phyloP scores from a whole-genome alignment of 1,139 yeast species.

The Yamadazyma taylorii region DNA sequence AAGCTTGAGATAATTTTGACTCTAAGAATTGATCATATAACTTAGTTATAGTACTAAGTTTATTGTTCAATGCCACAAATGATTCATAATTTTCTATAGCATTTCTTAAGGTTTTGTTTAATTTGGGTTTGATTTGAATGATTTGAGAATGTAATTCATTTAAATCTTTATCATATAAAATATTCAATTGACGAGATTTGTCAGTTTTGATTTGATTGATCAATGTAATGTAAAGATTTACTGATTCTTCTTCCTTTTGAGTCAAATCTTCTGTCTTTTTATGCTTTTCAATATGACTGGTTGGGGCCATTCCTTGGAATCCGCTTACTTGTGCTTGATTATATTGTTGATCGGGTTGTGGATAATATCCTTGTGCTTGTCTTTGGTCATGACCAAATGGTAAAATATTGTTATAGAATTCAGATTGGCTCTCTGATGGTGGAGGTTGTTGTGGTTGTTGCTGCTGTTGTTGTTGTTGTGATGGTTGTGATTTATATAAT shows the following conservation, averaged over 20 bases:
- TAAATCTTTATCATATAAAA: conserved; percentile 60
- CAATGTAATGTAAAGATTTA: conserved; percentile 66
- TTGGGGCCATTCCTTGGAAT: conserved; percentile 13
- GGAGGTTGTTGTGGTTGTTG: conserved; percentile 11
- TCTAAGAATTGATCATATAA: conserved; percentile 81
- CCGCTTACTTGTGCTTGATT: conserved; percentile 6
- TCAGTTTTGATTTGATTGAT: conserved; percentile 55
- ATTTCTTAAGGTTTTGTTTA: conserved; percentile 63
- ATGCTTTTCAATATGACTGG: conserved; percentile 13
- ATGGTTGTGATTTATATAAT: conserved; percentile 16
- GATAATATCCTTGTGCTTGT: conserved; percentile 6
- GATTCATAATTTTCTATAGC: conserved; percentile 68
- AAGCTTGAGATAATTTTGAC: conserved; percentile 54
- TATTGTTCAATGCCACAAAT: conserved; percentile 76
- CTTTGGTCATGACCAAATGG: conserved; percentile 11
- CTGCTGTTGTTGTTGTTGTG: conserved; percentile 24
- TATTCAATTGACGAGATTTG: conserved; percentile 49
- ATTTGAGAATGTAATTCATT: conserved; percentile 67
- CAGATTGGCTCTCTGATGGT: conserved; percentile 21
- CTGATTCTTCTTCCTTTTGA: conserved; percentile 63
- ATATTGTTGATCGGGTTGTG: conserved; percentile 11
- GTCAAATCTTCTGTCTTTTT: conserved; percentile 37
- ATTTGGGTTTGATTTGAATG: conserved; percentile 68
- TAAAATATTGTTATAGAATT: conserved; percentile 31
- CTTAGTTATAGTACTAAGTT: conserved; percentile 74